Evolutionary conservation across 2,329 filamentous ascomycete genomes (phyloP).

Genomic region (Paraphaeosphaeria minitans): DNA sequence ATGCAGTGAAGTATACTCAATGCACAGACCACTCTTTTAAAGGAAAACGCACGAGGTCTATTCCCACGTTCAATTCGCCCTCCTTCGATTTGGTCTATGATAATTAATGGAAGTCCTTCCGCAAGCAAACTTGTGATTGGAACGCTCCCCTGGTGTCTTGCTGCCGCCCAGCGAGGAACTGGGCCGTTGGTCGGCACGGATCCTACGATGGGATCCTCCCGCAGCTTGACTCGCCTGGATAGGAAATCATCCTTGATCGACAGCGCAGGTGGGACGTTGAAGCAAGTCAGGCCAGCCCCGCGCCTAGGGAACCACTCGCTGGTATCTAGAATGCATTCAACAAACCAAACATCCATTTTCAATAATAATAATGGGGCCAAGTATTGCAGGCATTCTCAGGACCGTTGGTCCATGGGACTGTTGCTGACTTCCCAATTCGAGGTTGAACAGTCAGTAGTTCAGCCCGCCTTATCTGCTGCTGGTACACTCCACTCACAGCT

Average conservation of each 20-base stretch:
- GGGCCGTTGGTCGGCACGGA: neutral
- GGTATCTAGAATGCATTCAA: too few species aligned
- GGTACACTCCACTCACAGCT: constrained; percentile 13
- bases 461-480: constrained; percentile 18
- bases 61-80: constrained; percentile 22
- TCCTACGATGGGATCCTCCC: neutral
- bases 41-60: constrained; percentile 22
- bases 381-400: constrained; percentile 10
- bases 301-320: too few species aligned
- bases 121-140: constrained; percentile 1
- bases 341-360: neutral
- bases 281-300: too few species aligned
- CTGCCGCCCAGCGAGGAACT: neutral
- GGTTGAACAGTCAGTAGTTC: constrained; percentile 5
- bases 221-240: neutral
- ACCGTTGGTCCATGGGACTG: constrained; percentile 13
- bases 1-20: constrained; percentile 23
- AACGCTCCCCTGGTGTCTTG: neutral
- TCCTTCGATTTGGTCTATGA: constrained; percentile 16
- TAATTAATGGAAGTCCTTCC: neutral
- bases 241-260: too few species aligned
- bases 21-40: constrained; percentile 22
- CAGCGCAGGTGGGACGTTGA: neutral
- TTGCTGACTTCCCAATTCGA: constrained; percentile 17
- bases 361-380: neutral